Base-by-base conservation (phyloP, 164 flowering plant genomes). In the Piper longum region DNA sequence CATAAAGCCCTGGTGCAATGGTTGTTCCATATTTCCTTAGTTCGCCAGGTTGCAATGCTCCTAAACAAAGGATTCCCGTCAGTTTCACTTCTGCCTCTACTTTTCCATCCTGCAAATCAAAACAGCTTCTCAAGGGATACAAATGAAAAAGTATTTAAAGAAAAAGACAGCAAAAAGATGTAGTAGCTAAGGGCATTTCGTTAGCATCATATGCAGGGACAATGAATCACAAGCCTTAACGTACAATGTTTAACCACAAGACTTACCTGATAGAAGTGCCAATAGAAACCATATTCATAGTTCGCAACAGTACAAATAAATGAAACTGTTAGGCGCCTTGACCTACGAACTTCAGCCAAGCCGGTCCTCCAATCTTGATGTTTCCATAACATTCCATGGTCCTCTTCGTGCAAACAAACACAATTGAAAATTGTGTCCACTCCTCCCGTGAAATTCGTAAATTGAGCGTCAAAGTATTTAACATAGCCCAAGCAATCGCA, bases 391-490 rank as follows among this genome's bases (percentile, higher is more conserved):
- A 90, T 81, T 55, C 97, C 95, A 73, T 85, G 85, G 71, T 90
- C 97, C 71, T 90, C 97, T 74, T 90, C 95, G 61, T 90, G 97
- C 76, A 90, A 66, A 55, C 97, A 90, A 17, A 90, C 95, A 81
- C 95, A 90, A 63, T 90, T 90, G 74, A 88, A 92, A 69, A 77
- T 90, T 43, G 95, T 90, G 73, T 90, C 97, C 51, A 90, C 95
- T 26, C 95, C 97, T 26, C 36, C 36, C 36, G 36, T 26, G 36
- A 26, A 26, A 26, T 26, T 26, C 1, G 36, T 26, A 26, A 26
- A 26, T 26, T 26, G 36, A 26, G 36, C 36, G 36, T 26, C 36
- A 26, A 26, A 26, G 36, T 26, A 90, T 64, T 90, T 90, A 69
- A 90, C 81, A 67, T 70, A 85, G 36, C 95, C 97, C 71, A 88